Evolutionary conservation across 225 moss, liverwort and hornwort genomes (phyloP), one percentile per base, ranked within the genome.

Genomic region (Rhytidiadelphus loreus): DNA sequence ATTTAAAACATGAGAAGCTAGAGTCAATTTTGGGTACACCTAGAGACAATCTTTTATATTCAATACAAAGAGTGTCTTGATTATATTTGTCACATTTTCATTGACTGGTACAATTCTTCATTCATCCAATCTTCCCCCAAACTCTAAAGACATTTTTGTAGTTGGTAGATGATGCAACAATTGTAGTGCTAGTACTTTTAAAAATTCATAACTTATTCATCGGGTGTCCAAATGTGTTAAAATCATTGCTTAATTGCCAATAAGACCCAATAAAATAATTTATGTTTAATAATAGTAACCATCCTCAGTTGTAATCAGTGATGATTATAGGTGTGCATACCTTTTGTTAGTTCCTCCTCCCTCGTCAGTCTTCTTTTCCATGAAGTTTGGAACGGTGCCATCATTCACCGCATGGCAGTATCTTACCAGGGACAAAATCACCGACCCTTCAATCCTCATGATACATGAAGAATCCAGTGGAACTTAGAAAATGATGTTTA

Each of bases 131-230:
- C 29, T 29, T 73, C 11, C 16, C 1, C 3, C 6, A 18, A 73
- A 1, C 0, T 46, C 29, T 46, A 9, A 29, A 11, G 11, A 18
- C 29, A 46, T 29, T 11, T 29, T 73, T 0, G 0, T 29, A 73
- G 29, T 29, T 9, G 6, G 7, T 44, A 44, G 44, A 44, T 17
- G 11, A 44, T 29, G 3, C 5, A 26, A 44, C 6, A 3, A 5
- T 29, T 44, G 29, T 17, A 72, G 26, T 72, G 6, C 17, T 44
- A 44, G 28, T 72, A 72, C 29, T 44, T 43, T 12, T 1, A 11
- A 44, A 44, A 72, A 28, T 44, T 72, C 6, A 44, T 72, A 44
- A 29, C 10, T 72, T 29, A 16, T 44, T 29, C 29, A 44, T 17
- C 29, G 1, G 0, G 1, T 44, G 44, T 72, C 10, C 44, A 72